Evolutionary conservation across 1,284 basidiomycete species (phyloP), one percentile per base, ranked within the genome.

Genomic region (Pterulicium gracile): DNA sequence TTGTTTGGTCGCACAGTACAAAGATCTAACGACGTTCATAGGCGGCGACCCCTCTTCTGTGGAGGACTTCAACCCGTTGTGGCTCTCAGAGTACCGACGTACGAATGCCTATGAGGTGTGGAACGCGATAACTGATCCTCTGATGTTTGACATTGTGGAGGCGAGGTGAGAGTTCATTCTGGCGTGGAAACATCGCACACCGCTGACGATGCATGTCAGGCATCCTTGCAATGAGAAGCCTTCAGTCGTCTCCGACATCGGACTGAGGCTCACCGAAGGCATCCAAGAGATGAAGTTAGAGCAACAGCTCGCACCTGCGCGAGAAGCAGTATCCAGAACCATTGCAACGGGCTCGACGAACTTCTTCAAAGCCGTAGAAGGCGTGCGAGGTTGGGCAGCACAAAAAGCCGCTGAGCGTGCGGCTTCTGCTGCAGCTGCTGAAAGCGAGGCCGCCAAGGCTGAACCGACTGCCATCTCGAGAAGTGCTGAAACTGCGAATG

Each of bases 101-200:
- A 92, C 91, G 10, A 77, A 83, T 51, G 90, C 90, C 0, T 92
- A 81, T 58, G 81, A 86, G 49, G 76, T 89, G 1, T 97, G 93
- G 93, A 77, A 94, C 47, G 70, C 78, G 39, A 77, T 81, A 23
- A 96, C 93, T 0, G 92, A 96, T 61, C 83, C 88, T 2, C 69
- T 88, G 51, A 64, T 96, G 15, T 97, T 97, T 58, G 93, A 97
- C 61, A 86, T 96, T 45, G 75, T 91, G 47, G 93, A 97, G 61
- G 88, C 92, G 39, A 71, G 84, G 85, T 89, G 56, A 43, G 75
- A 61, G 15, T 36, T 44, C 46, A 24, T 21, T 24, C n/a, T 46
- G 7, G 44, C 5, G 42, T 20, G 19, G 13, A 32, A 42, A 14
- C 18, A 43, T 41, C 23, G 3, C 13, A 41, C 15, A 43, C 40